These are phyloP conservation scores for Nigrospora sphaerica DNA, from an alignment of 2,329 filamentous ascomycete species.

Conservation along the genomic window DNA sequence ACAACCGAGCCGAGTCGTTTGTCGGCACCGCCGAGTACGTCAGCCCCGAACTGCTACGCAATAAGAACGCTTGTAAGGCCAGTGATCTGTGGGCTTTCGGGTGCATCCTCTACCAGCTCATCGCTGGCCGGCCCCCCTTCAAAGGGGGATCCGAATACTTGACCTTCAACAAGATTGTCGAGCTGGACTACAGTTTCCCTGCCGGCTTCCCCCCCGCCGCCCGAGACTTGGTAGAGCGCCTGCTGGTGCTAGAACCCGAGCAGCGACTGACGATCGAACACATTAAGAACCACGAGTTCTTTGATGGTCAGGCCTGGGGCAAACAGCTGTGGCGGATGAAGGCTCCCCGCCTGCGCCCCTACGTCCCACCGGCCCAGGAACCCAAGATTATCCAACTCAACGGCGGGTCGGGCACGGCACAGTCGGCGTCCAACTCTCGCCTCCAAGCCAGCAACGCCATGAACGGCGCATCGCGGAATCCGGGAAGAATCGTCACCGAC, in stretches of 20 bases:
- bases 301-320: constrained; percentile 80
- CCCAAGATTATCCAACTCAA: constrained; percentile 69
- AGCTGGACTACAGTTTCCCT: constrained; percentile 89
- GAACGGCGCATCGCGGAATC: constrained; percentile 49
- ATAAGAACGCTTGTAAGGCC: constrained; percentile 95
- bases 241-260: constrained; percentile 81
- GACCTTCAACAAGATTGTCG: constrained; percentile 97
- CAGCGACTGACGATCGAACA: constrained; percentile 86
- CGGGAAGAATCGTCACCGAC: constrained; percentile 84
- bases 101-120: constrained; percentile 92
- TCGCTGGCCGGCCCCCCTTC: constrained; percentile 94
- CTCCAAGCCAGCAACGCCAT: constrained; percentile 25
- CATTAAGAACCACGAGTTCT: constrained; percentile 95
- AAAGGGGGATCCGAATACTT: constrained; percentile 94
- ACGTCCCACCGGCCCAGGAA: constrained; percentile 69
- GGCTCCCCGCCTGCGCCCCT: constrained; percentile 78
- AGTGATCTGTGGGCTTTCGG: constrained; percentile 98
- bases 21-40: constrained; percentile 98
- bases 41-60: constrained; percentile 90
- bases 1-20: constrained; percentile 81
- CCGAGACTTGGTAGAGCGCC: constrained; percentile 80
- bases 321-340: constrained; percentile 82
- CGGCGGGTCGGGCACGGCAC: constrained; percentile 31
- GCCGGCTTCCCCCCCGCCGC: constrained; percentile 79
- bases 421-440: constrained; percentile 14